Evolutionary conservation across 2,329 filamentous ascomycete species (phyloP).

Genomic region (Diplodia mutila): DNA sequence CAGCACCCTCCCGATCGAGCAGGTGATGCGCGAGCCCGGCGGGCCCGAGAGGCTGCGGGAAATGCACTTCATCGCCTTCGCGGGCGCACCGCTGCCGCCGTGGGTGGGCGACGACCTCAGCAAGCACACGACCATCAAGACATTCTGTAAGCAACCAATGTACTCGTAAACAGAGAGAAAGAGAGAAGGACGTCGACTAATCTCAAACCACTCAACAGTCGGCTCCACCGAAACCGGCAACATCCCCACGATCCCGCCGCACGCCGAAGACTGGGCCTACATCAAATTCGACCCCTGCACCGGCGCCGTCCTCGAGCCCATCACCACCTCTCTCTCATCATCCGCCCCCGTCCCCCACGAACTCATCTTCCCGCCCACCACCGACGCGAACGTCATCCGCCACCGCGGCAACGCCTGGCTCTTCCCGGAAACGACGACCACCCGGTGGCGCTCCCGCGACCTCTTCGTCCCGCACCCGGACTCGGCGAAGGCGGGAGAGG

Average conservation of each 20-base stretch:
- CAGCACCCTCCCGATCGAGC: not conserved
- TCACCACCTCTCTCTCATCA: not conserved
- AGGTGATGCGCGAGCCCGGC: not conserved
- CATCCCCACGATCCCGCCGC: not conserved
- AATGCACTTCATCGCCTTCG: not conserved
- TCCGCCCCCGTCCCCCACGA: not conserved
- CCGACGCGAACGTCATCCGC: not conserved
- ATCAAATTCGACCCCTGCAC: not conserved
- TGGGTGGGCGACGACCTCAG: not conserved
- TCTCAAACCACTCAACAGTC: not conserved
- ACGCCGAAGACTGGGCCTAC: not conserved
- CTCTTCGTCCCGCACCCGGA: not conserved
- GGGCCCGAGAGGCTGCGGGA: not conserved
- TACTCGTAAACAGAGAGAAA: too few species aligned
- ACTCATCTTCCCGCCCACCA: not conserved
- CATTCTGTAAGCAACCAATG: not conserved
- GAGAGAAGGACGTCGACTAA: not conserved
- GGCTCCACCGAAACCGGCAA: not conserved
- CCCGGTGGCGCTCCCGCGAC: not conserved
- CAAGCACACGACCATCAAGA: not conserved
- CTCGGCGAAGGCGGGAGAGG: not conserved
- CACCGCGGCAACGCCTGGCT: constrained; percentile 1
- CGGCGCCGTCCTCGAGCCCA: not conserved
- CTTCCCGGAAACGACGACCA: not conserved
- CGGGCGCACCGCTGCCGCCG: not conserved